phyloP scores from a whole-genome alignment of 2,329 filamentous ascomycete genomes.

The Grosmannia serpens region DNA sequence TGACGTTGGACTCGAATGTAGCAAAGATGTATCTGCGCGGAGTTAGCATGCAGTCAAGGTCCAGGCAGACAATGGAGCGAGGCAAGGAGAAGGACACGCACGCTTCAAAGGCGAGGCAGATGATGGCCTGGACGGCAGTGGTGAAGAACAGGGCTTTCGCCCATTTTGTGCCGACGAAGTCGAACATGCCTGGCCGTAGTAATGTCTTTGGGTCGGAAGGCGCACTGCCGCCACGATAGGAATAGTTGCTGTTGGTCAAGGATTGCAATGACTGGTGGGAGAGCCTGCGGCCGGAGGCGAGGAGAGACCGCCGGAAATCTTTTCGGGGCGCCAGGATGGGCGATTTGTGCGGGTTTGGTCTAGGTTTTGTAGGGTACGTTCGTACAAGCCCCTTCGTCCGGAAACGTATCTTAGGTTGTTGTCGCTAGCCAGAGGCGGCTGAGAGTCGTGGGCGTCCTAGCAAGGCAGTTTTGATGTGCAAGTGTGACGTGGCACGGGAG shows the following conservation, averaged over 20 bases:
- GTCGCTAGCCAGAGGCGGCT: background rate
- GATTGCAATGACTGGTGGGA: constrained; percentile 17
- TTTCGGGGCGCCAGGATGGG: constrained; percentile 34
- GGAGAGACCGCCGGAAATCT: constrained; percentile 33
- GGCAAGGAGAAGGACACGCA: constrained; percentile 37
- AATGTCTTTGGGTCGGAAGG: constrained; percentile 20
- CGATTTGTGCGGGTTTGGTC: constrained; percentile 14
- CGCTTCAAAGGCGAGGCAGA: constrained; percentile 79
- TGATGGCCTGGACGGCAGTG: constrained; percentile 62
- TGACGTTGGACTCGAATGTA: constrained; percentile 60
- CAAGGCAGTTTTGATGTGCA: background rate
- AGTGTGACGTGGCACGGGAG: background rate
- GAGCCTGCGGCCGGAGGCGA: constrained; percentile 25
- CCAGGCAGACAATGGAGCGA: background rate
- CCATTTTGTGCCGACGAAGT: constrained; percentile 75
- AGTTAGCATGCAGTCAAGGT: background rate
- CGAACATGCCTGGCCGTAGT: constrained; percentile 42
- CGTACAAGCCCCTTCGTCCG: background rate
- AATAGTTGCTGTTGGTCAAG: constrained; percentile 20
- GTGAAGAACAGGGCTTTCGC: constrained; percentile 74
- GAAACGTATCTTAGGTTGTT: background rate
- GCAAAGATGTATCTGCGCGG: constrained; percentile 65
- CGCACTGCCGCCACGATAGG: constrained; percentile 22
- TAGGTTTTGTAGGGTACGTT: background rate
- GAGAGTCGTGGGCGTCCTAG: too few relatives aligned